Evolutionary conservation across 768 basidiomycete species (phyloP), one percentile per base, ranked within the genome.

Genomic region (Termitomyces sp.): DNA sequence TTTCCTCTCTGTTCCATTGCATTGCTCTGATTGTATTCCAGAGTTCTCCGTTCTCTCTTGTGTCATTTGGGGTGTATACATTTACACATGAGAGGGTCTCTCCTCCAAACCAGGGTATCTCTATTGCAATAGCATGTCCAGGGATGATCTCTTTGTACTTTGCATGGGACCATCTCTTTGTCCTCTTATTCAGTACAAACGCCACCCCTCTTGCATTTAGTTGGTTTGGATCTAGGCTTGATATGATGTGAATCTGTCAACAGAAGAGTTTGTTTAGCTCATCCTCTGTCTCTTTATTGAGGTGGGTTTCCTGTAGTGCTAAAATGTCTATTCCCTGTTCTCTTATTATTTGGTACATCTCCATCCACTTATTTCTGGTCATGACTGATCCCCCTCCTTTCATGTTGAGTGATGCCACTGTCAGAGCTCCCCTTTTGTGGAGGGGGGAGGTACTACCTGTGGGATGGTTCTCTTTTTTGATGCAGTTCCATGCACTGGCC

Each of bases 221-320:
- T 0, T 40, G 1, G 0, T 3, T 44, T 2, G 47, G 36, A 2
- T 54, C 38, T 32, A 13, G 16, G 2, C 63, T 65, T 23, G 50
- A 54, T 1, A 63, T 9, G 7, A 71, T 60, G 9, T 62, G 44
- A 0, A 71, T 54, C 13, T 56, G 20, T 12, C 52, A 46, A 0
- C 52, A 51, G 10, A 58, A 59, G 0, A 55, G 35, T 3, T 47
- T 27, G 11, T 56, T 7, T 0, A 68, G 44, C 13, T 55, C 18
- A 5, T 43, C 36, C 6, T n/a, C 22, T 31, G 43, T 15, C 25
- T 60, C 56, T 0, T 47, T 44, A 4, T 53, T 56, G 0, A 74
- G 55, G 63, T 74, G 72, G 0, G 70, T 64, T 59, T 76, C 73
- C 29, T 68, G 65, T 0, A 74, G 18, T 0, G 60, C 51, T 1